Conservation (phyloP, 176 grass and related monocot species). For the Triticum urartu region DNA sequence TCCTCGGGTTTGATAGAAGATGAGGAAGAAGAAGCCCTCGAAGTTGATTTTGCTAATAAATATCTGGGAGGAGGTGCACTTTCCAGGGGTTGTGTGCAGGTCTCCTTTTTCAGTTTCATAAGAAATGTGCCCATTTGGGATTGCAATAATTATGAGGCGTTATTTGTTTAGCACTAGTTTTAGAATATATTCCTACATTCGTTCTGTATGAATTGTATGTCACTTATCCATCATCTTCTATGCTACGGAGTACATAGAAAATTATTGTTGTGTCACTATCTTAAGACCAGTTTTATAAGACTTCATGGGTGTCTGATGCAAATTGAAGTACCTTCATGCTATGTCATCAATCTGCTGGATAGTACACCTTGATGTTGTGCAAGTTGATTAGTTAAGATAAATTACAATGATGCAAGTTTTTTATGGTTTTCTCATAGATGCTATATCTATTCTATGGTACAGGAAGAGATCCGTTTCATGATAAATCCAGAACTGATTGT, state of each 20-base stretch:
- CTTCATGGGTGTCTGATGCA: not conserved
- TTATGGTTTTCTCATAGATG: not conserved
- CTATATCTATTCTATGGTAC: not conserved
- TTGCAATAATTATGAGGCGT: not conserved
- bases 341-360: not conserved
- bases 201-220: not conserved
- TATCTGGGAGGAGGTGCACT: slow-evolving; percentile 94
- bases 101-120: slow-evolving; percentile 24
- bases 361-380: not conserved
- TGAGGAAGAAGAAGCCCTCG: slow-evolving; percentile 67
- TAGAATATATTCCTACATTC: not conserved
- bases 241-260: not conserved
- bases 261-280: not conserved
- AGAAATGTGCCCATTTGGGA: too few relatives aligned
- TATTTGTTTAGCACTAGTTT: slow-evolving; percentile 3
- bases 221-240: slow-evolving; percentile 1
- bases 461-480: slow-evolving; percentile 94
- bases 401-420: not conserved
- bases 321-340: slow-evolving; percentile 8
- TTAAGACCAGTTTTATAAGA: not conserved
- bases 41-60: slow-evolving; percentile 97
- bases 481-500: slow-evolving; percentile 76
- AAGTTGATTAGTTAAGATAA: not conserved
- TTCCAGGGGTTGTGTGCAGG: slow-evolving; percentile 88
- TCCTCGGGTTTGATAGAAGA: slow-evolving; percentile 88